Evolutionary conservation across 1,284 basidiomycete species (phyloP).

Genomic region (Cryptococcus wingfieldii): DNA sequence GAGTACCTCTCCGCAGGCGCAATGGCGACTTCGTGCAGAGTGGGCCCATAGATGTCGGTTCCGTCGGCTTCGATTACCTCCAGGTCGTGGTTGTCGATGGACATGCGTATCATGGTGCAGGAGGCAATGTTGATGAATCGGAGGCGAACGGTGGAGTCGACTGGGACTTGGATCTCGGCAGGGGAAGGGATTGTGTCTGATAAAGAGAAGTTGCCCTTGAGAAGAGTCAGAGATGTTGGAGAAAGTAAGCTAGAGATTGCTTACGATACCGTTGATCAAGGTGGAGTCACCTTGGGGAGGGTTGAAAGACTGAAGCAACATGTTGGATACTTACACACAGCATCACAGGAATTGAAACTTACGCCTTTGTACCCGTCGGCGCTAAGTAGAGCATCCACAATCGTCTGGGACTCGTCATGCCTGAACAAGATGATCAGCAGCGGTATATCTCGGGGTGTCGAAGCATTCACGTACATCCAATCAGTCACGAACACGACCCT

Average conservation of each 20-base stretch:
- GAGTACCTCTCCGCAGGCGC: conserved; percentile 39
- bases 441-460: neutral
- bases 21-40: conserved; percentile 24
- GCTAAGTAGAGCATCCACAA: conserved; percentile 18
- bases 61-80: conserved; percentile 34
- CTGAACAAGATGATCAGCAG: conserved; percentile 3
- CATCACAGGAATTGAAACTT: neutral
- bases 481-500: conserved; percentile 22
- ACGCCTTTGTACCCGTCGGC: conserved; percentile 19
- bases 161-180: conserved; percentile 12
- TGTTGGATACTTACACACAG: neutral
- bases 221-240: neutral
- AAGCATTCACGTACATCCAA: conserved; percentile 25
- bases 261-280: conserved; percentile 22
- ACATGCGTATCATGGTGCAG: conserved; percentile 15
- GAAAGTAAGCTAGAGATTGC: neutral
- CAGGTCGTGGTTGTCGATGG: conserved; percentile 31
- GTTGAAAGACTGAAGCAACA: conserved; percentile 1
- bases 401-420: conserved; percentile 23
- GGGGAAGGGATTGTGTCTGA: neutral
- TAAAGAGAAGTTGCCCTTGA: conserved; percentile 2
- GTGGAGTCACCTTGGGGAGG: conserved; percentile 20
- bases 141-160: conserved; percentile 11
- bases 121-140: conserved; percentile 21
- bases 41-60: conserved; percentile 18